Conservation (phyloP, 306 rosid species). For the Corylus americana region DNA sequence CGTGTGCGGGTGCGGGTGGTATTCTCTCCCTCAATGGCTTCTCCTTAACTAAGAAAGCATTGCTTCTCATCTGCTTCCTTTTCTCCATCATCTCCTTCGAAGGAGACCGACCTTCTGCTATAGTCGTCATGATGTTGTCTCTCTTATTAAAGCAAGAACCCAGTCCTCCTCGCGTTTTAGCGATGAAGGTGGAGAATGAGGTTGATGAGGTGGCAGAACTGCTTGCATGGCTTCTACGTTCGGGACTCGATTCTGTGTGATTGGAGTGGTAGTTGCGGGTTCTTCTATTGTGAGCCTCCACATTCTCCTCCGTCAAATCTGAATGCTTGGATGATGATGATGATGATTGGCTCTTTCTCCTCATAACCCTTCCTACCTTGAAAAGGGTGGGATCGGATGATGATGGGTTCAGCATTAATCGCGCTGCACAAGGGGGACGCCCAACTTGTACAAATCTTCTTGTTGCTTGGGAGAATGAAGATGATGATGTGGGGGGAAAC, state of each 20-base stretch:
- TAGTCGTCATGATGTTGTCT: neutral
- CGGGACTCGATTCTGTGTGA: constrained; percentile 10
- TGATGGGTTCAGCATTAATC: constrained; percentile 21
- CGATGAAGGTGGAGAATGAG: constrained; percentile 23
- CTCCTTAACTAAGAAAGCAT: constrained; percentile 19
- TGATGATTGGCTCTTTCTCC: neutral
- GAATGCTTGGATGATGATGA: neutral
- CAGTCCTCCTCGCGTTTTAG: constrained; percentile 24
- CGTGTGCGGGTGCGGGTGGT: neutral
- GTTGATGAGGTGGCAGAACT: neutral
- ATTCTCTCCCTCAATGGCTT: constrained; percentile 64
- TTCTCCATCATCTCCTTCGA: neutral
- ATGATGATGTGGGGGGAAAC: neutral
- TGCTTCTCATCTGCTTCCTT: neutral
- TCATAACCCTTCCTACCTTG: neutral
- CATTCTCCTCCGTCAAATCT: constrained; percentile 10
- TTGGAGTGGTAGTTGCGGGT: neutral
- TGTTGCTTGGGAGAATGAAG: neutral
- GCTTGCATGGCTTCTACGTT: constrained; percentile 1
- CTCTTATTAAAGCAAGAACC: constrained; percentile 19
- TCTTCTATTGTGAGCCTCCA: constrained; percentile 16
- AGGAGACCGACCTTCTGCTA: neutral
- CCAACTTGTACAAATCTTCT: neutral
- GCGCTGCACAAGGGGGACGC: neutral
- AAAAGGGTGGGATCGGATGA: neutral